These are phyloP conservation scores for Pseudonitzschia delicatissima DNA, from an alignment of 108 stramenopile genomes.

Conservation along the genomic window DNA sequence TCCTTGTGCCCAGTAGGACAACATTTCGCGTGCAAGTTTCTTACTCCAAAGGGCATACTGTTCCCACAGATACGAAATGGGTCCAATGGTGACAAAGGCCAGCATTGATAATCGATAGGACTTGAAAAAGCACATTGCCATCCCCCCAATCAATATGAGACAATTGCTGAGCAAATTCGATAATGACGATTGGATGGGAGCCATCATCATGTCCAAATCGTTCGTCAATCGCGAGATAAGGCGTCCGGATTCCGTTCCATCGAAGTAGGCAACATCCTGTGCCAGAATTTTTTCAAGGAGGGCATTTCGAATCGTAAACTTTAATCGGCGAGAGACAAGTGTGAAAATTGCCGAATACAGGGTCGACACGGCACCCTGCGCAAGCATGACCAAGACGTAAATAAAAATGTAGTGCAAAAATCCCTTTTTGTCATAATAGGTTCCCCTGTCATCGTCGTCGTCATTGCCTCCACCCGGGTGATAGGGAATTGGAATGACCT, in stretches of 20 bases:
- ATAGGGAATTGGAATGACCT: slow-evolving; percentile 26
- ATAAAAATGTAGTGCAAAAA: slow-evolving; percentile 33
- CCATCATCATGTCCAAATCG: slow-evolving; percentile 57
- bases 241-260: slow-evolving; percentile 57
- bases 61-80: slow-evolving; percentile 44
- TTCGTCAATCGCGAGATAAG: slow-evolving; percentile 61
- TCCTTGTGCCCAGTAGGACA: slow-evolving; percentile 45
- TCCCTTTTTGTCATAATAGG: slow-evolving; percentile 31
- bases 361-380: slow-evolving; percentile 38
- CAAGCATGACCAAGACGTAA: slow-evolving; percentile 36
- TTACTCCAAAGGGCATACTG: slow-evolving; percentile 45
- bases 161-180: slow-evolving; percentile 36
- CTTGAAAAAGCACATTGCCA: slow-evolving; percentile 51
- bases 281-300: slow-evolving; percentile 53
- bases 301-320: slow-evolving; percentile 36
- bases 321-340: slow-evolving; percentile 20
- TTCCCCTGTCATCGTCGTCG: background rate
- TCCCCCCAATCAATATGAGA: slow-evolving; percentile 43
- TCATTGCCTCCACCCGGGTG: slow-evolving; percentile 4
- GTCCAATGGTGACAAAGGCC: slow-evolving; percentile 51
- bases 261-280: slow-evolving; percentile 72
- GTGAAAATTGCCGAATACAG: slow-evolving; percentile 42
- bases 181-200: slow-evolving; percentile 46
- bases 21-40: slow-evolving; percentile 34
- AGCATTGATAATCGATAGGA: slow-evolving; percentile 52